Base-by-base conservation (phyloP, 805 yeast species). In the Wickerhamiella bombiphila region DNA sequence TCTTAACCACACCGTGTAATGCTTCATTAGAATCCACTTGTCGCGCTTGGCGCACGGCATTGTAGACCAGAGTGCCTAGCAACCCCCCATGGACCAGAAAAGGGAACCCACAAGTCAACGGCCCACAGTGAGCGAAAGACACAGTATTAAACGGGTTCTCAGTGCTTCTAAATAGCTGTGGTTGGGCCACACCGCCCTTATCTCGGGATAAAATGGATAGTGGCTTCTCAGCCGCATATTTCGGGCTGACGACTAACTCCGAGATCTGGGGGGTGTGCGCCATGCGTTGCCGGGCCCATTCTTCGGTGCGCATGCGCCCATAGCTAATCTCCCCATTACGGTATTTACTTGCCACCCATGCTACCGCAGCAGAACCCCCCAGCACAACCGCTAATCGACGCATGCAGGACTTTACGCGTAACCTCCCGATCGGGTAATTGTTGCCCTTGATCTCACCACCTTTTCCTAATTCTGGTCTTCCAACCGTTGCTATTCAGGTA, bases 11-110 rank as follows among this genome's bases (percentile, higher is more conserved):
- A 11, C 47, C 48, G 11, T 22, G 32, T 30, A 32, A 36, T 13
- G 21, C 19, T 21, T 19, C 22, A 8, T 43, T 20, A 5, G 34
- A 45, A 11, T 24, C 65, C 15, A 33, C 16, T 3, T 42, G 72
- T 40, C 67, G 62, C 37, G 76, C 65, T 45, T 75, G 74, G 59
- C 76, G 68, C 5, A 79, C 67, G 47, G 85, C 94, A 51, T 82
- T 91, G 22, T 25, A 28, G 38, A 83, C 59, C 1, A 85, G 60
- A 0, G 93, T 76, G 6, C 86, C 93, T 22, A 85, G 54, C 21
- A 86, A 70, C 0, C 96, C 96, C 3, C 96, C 96, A 53, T 85
- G 96, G 2, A 82, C 69, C 15, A 86, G 59, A 48, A 81, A 76
- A 2, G 95, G 96, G 53, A 78, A 85, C 1, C 96, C 96, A 31